phyloP scores from a whole-genome alignment of 1,284 basidiomycete genomes.

The Afroboletus lepidellus region DNA sequence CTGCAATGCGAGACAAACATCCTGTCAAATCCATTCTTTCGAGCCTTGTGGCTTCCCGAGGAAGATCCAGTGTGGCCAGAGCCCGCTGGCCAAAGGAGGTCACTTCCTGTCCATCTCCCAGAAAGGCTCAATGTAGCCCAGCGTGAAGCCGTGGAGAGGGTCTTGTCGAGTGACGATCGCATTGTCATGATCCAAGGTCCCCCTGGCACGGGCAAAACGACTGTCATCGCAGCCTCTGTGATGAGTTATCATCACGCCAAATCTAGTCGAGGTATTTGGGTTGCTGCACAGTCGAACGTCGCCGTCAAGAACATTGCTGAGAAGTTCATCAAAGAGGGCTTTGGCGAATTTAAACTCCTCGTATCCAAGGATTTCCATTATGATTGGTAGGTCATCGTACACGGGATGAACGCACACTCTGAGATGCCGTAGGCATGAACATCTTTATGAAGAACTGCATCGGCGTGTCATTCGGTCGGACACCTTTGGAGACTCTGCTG shows the following conservation, averaged over 20 bases:
- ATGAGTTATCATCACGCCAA: slow-evolving; percentile 33
- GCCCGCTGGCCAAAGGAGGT: background rate
- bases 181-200: slow-evolving; percentile 60
- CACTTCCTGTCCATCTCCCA: slow-evolving; percentile 7
- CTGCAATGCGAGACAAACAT: slow-evolving; percentile 37
- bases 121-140: slow-evolving; percentile 41
- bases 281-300: slow-evolving; percentile 67
- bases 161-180: slow-evolving; percentile 40
- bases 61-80: slow-evolving; percentile 15
- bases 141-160: slow-evolving; percentile 35
- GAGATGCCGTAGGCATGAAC: slow-evolving; percentile 60
- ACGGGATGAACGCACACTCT: slow-evolving; percentile 37
- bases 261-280: slow-evolving; percentile 48
- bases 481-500: slow-evolving; percentile 32
- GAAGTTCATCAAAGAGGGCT: slow-evolving; percentile 38
- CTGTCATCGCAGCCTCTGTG: slow-evolving; percentile 48
- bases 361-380: slow-evolving; percentile 44
- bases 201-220: slow-evolving; percentile 44
- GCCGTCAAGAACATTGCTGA: slow-evolving; percentile 57
- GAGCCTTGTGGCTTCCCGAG: slow-evolving; percentile 40
- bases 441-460: slow-evolving; percentile 48
- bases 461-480: slow-evolving; percentile 52
- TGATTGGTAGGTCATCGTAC: slow-evolving; percentile 57
- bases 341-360: slow-evolving; percentile 40
- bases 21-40: slow-evolving; percentile 44